A percentile compares a stretch with the other conserved stretches of the same genome.
Evolutionary conservation across 1,284 basidiomycete species (phyloP).

Genomic region (Cryptococcus wingfieldii): DNA sequence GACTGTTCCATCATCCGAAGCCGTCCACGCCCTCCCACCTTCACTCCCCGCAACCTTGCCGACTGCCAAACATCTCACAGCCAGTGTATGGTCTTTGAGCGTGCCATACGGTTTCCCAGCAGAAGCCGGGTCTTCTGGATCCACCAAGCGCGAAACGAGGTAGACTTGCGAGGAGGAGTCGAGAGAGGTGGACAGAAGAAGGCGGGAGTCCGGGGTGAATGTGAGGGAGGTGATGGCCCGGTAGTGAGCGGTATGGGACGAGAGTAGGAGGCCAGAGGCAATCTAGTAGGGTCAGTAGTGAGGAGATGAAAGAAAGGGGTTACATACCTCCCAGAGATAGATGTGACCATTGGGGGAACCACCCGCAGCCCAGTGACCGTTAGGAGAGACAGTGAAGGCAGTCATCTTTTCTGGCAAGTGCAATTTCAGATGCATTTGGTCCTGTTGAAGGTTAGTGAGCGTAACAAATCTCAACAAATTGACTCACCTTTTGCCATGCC

Average conservation of each 20-base stretch:
- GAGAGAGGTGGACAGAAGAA: conserved; percentile 78
- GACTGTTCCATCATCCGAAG: conserved; percentile 83
- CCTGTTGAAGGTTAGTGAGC: too few species aligned
- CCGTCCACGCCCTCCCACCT: conserved; percentile 57
- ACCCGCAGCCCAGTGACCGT: conserved; percentile 74
- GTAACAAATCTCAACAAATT: too few species aligned
- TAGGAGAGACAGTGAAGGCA: conserved; percentile 69
- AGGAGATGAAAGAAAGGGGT: background rate
- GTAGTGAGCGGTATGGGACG: conserved; percentile 93
- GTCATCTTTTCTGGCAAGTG: conserved; percentile 84
- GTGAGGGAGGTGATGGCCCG: conserved; percentile 74
- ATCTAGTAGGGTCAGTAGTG: conserved; percentile 55
- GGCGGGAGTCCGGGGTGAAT: conserved; percentile 75
- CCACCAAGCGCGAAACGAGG: conserved; percentile 60
- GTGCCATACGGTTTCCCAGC: conserved; percentile 64
- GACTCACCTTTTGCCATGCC: conserved; percentile 51
- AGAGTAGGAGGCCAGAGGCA: conserved; percentile 79
- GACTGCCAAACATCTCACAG: conserved; percentile 74
- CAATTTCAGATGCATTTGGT: conserved; percentile 79
- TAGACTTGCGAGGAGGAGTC: conserved; percentile 86
- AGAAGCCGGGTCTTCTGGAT: conserved; percentile 22
- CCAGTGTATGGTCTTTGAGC: conserved; percentile 85
- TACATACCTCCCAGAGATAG: conserved; percentile 87
- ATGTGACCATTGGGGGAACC: conserved; percentile 84
- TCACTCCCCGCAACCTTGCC: conserved; percentile 52